These are phyloP conservation scores for Monosporascus sp. DNA, from an alignment of 2,329 filamentous ascomycete species.

Conservation along the genomic window DNA sequence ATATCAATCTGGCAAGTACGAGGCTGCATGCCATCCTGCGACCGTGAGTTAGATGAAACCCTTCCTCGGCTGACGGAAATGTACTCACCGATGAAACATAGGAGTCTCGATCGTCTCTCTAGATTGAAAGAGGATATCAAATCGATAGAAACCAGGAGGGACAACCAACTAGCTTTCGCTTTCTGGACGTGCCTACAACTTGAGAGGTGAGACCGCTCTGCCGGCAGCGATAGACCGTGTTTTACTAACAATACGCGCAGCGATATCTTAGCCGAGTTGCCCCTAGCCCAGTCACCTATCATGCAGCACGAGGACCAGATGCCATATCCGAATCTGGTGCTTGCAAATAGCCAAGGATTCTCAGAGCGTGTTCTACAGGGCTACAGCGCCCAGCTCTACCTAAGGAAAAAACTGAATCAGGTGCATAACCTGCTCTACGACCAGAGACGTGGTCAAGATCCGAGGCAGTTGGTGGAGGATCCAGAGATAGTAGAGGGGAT, in stretches of 20 bases:
- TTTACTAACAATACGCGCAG: constrained; percentile 37
- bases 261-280: constrained; percentile 86
- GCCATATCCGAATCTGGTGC: constrained; percentile 57
- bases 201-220: constrained; percentile 59
- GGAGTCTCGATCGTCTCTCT: constrained; percentile 45
- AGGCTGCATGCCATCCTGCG: constrained; percentile 68
- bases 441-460: constrained; percentile 26
- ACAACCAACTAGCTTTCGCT: constrained; percentile 67
- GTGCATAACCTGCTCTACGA: constrained; percentile 55
- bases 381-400: constrained; percentile 59
- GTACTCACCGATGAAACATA: constrained; percentile 17
- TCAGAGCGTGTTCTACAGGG: constrained; percentile 47
- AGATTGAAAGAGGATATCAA: constrained; percentile 31
- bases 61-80: neutral
- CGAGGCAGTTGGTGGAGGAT: constrained; percentile 14
- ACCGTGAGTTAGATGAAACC: constrained; percentile 48
- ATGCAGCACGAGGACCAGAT: constrained; percentile 59
- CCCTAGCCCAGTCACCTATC: constrained; percentile 55
- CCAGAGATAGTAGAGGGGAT: constrained; percentile 32
- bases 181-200: constrained; percentile 94
- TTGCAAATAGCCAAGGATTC: constrained; percentile 39
- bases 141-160: constrained; percentile 35
- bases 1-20: constrained; percentile 52
- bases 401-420: constrained; percentile 59
- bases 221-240: neutral